Base-by-base conservation (phyloP, 768 basidiomycete species). In the Serendipita sp. region DNA sequence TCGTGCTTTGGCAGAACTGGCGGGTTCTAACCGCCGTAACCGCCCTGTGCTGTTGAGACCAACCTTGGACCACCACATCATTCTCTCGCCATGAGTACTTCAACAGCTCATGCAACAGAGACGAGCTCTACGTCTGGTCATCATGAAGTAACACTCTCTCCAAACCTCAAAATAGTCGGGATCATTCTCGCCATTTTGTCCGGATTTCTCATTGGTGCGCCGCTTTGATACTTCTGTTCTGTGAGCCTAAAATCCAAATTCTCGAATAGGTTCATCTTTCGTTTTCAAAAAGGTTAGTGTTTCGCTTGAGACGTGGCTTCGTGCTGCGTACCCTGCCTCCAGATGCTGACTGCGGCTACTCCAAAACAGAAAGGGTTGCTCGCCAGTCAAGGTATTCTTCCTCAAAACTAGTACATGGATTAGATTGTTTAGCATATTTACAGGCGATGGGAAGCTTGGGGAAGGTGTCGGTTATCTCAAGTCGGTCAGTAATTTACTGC, bases 201-300 rank as follows among this genome's bases (percentile, higher is more conserved):
- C 70, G 96, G 95, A 5, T 47, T 92, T 34, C 83, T 99, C 67
- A 99, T 98, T 67, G 56, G 56, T 60, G 32, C 56, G 56, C 30
- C 18, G 48, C n/a, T 7, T 52, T 18, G 48, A 18, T 34, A 18
- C 8, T 52, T n/a, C 32, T 10, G 32, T 34, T 2, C 48, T 34
- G 18, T 34, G 32, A 52, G 8, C 18, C n/a, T 16, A 8, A 16
- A 18, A 52, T n/a, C n/a, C 48, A 23, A 23, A 7, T 34, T 7
- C 8, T 8, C n/a, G 23, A 34, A 23, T 23, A 60, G 96, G 95
- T 3, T 81, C 82, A 45, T 88, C 86, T 70, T 98, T 97, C 74
- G 94, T 98, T 2, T 87, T 99, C 78, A 99, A 99, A 83, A 99
- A 99, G 82, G 95, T 91, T 41, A 72, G 95, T 89, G 5, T 78